Percentiles rank a stretch among this genome's conserved stretches.
These are phyloP conservation scores for Paecilomyces sp. DNA, from an alignment of 2,329 filamentous ascomycete species.

Conservation along the genomic window DNA sequence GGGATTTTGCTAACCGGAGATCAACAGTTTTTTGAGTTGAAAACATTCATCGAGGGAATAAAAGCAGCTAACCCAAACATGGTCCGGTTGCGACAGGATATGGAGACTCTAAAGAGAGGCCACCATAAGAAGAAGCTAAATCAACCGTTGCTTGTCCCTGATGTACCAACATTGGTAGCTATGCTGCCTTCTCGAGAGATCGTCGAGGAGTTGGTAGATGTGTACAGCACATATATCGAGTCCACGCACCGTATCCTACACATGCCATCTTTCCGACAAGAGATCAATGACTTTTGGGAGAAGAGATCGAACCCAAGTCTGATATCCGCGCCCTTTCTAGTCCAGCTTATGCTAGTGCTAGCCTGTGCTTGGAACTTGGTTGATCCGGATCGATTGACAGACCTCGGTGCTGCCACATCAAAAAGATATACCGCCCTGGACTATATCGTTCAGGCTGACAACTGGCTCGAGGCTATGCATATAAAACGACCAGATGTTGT, in stretches of 20 bases:
- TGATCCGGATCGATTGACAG: conserved; percentile 18
- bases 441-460: conserved; percentile 86
- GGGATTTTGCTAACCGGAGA: neutral
- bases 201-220: conserved; percentile 28
- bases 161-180: conserved; percentile 20
- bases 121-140: conserved; percentile 23
- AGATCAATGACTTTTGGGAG: conserved; percentile 31
- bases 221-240: conserved; percentile 35
- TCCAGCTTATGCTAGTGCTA: conserved; percentile 31
- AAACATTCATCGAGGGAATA: conserved; percentile 30
- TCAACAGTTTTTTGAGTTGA: conserved; percentile 30
- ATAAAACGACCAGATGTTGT: conserved; percentile 47
- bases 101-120: conserved; percentile 25
- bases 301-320: conserved; percentile 17
- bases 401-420: conserved; percentile 19
- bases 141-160: conserved; percentile 21
- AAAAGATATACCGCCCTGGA: conserved; percentile 39
- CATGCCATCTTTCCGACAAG: conserved; percentile 30
- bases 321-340: conserved; percentile 23
- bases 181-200: conserved; percentile 28
- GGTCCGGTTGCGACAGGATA: conserved; percentile 23
- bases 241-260: conserved; percentile 34
- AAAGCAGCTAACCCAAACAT: conserved; percentile 28
- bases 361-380: conserved; percentile 32
- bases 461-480: conserved; percentile 72